Base-by-base conservation (phyloP, 2,329 filamentous ascomycete species). In the Hortaea sp. region DNA sequence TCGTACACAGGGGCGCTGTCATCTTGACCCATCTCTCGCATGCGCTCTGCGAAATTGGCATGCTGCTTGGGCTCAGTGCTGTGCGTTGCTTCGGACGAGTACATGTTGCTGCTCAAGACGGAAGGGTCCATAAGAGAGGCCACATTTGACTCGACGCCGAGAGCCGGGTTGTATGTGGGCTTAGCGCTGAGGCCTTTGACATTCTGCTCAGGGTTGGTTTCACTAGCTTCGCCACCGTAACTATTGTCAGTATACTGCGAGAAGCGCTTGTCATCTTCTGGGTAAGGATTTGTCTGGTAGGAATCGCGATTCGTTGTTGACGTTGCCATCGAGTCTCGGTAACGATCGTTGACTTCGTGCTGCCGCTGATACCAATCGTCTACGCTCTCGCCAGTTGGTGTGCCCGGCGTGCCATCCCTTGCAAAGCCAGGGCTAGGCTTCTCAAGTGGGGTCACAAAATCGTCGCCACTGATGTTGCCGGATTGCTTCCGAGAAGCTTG, bases 71-170 rank as follows among this genome's bases (percentile, higher is more conserved):
- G 44, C 49, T 29, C 7, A 11, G 9, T 42, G 41, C 55, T 55
- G 39, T 49, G 46, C 43, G 51, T 41, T 9, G 54, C 54, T 41
- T 52, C 39, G n/a, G 55, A 55, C 13, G 59, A 61, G 6, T 48
- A 40, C 45, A 54, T 41, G 47, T 54, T 53, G 44, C 60, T 63
- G 50, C 69, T 89, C 44, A 95, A 62, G 9, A 83, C 77, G 2
- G 88, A 94, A 0, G 88, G 90, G 12, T 88, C 87, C 56, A 92
- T 84, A 5, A 97, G 71, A 11, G 89, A 95, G 6, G 90, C 90
- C 7, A 97, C 89, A 7, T 85, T 85, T 10, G 89, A 95, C 65
- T 95, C 89, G 0, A 94, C 81, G 2, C 78, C 87, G 31, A 81
- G 61, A 1, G 78, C 79, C 1, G 79, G 81, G 28, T 88, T 81